Base-by-base conservation (phyloP, 768 basidiomycete species). In the Russula sp. region DNA sequence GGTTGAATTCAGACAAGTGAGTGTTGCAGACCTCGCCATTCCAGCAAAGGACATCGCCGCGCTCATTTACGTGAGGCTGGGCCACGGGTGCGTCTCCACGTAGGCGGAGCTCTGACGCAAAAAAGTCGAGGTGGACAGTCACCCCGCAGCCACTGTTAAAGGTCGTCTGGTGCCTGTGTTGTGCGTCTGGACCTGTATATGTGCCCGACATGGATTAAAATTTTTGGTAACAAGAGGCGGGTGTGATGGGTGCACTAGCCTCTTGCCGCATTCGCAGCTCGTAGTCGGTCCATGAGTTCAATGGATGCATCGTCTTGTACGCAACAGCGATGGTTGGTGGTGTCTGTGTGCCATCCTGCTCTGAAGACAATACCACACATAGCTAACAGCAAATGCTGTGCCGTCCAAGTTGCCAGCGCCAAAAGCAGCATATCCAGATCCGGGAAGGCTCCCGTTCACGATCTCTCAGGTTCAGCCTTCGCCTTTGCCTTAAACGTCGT, bases 311-410 rank as follows among this genome's bases (percentile, higher is more conserved):
- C 53, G 68, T 56, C 38, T 20, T 50, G 48, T 50, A 64, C 60
- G 20, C 61, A 61, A 35, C 39, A 67, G 11, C 43, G 39, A 41
- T 41, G 39, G 2, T 13, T 50, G 9, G 61, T 58, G 54, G 66
- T 55, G 55, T 38, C 58, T 43, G 34, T 43, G 41, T 63, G 46
- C 55, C 62, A 66, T 52, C 67, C 72, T 55, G 78, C 73, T 59
- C 77, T 78, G 60, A 85, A 79, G 62, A 84, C 78, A 61, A 90
- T 88, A 18, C 88, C 88, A 66, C 88, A 90, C 88, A 90, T 90
- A 34, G 57, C 47, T 42, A 54, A 20, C 20, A 38, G 51, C 6
- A 7, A 7, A 7, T 7, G 16, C 38, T 16, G 41, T 7, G 9
- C 1, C 18, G 20, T 14, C 2, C 5, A 43, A 22, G 45, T 22